Evolutionary conservation across 2,329 filamentous ascomycete species (phyloP), one percentile per base, ranked within the genome.

Genomic region (Neofusicoccum umdonicola): DNA sequence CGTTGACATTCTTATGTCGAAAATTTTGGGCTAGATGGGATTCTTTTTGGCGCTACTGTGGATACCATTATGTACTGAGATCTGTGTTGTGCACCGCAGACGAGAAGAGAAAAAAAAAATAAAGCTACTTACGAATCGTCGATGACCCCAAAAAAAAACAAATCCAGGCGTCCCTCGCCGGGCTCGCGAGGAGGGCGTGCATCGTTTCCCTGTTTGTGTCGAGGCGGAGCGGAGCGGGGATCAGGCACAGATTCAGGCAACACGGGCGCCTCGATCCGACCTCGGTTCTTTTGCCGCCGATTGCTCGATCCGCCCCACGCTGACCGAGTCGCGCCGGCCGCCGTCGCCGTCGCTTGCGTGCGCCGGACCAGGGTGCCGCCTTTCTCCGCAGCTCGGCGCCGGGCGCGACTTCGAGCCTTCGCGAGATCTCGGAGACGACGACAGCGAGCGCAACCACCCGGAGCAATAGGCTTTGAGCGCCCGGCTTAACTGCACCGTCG

Each of bases 21-120:
- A 60, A 60, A 22, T 22, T 39, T 60, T 48, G 41, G 56, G 56
- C 56, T 60, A 60, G 56, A 47, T 22, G 56, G 56, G 42, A 57
- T 44, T 60, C 15, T 44, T 13, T 6, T 47, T 47, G 56, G 56
- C 56, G 56, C 56, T 47, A 19, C 27, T 44, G 42, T 60, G 56
- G 56, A 60, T 60, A 60, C 56, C 56, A 60, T 47, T 47, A 60
- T 60, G 56, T 51, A 37, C 42, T n/a, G 44, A 39, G 6, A 44
- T 57, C 54, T 57, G 54, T 41, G 22, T 57, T 35, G 51, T 42
- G 44, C 41, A 34, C 17, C 35, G 22, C 45, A 52, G 61, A 63
- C 7, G 48, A 56, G 48, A 19, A 56, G 41, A 52, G 45, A 52
- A 44, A 45, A 41, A 27, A 27, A 62, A 62, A 31, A 2, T 17